Base-by-base conservation (phyloP, 345 rosid genomes). In the Hirschfeldia incana region DNA sequence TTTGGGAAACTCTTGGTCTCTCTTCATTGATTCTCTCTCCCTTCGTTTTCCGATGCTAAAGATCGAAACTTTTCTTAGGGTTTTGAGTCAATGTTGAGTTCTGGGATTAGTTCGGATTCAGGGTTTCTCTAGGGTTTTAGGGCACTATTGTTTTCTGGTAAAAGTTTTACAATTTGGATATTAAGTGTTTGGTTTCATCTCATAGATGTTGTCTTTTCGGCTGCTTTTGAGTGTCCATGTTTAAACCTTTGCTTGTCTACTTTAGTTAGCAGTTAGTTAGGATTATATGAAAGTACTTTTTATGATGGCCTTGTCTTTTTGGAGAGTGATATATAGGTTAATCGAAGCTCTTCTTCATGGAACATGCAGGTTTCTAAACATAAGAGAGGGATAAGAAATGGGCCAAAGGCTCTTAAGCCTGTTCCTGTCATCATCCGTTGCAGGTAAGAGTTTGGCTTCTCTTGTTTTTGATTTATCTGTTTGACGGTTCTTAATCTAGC, bases 341-440 rank as follows among this genome's bases (percentile, higher is more conserved):
- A 64, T 57, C 2, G 49, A 21, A 65, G 49, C 67, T 65, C 17
- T 72, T 72, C 29, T 72, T 39, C 7, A 2, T 77, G 71, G 64
- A 70, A 65, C 17, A 4, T 55, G 85, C 85, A 95, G 99, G 84
- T 81, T 66, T 84, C 93, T 68, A 87, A 76, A 44, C 91, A 89
- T 76, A 95, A 87, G 87, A 88, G 88, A 87, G 97, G 97, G 73
- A 78, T 78, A 59, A 78, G 82, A 67, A 78, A 78, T 33, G 82
- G 97, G 16, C 99, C 97, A 17, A 95, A 85, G 84, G 97, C 98
- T 78, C 87, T 93, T 83, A 95, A 93, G 80, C 99, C 97, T 26
- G 59, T 55, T 71, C 99, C 97, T 3, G 97, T 95, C 6, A 95
- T 91, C 61, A 75, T 95, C 73, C 90, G 97, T 46, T 95, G 99